Evolutionary conservation across 306 rosid genomes (phyloP), one percentile per base, ranked within the genome.

Genomic region (Biancaea sappan): DNA sequence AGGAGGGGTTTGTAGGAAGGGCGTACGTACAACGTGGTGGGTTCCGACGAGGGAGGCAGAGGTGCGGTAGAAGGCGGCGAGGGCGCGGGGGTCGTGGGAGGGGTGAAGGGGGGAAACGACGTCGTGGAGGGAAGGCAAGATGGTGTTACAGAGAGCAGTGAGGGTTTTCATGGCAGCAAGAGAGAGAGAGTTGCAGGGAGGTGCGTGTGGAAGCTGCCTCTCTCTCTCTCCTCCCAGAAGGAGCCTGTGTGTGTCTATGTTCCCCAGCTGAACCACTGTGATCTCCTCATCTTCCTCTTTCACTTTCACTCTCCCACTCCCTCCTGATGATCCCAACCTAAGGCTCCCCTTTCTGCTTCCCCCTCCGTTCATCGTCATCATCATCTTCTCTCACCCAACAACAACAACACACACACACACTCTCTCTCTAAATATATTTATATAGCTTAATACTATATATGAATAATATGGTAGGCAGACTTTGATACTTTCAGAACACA

Each of bases 31-130:
- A 32, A 80, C 88, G 0, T 84, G 40, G 12, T 86, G 86, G 38
- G 89, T 83, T 70, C 87, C 92, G 2, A 84, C 83, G 84, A 86
- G 75, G 78, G 97, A 83, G 15, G 96, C 97, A 8, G 93, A 87
- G 66, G 81, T 73, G 6, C 61, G 19, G 79, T 85, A 89, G 81
- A 83, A 88, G 0, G 58, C 53, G 66, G 85, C 40, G 34, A 83
- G 35, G 66, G 85, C 40, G 34, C 82, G 35, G 37, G 85, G 59
- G 8, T 66, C 66, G 2, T 71, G 72, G 10, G 61, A 2, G 25
- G 19, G 8, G 29, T 13, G 43, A 41, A 72, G 47, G 11, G 62
- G 62, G 19, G 14, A 26, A 8, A 50, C 71, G 18, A 67, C 65
- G 31, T 79, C 76, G 29, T 53, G 12, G 37, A 63, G 0, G 26